Percentiles rank a stretch among this genome's conserved stretches.
phyloP scores from a whole-genome alignment of 2,329 filamentous ascomycete genomes.

The Aureobasidium melanogenum region DNA sequence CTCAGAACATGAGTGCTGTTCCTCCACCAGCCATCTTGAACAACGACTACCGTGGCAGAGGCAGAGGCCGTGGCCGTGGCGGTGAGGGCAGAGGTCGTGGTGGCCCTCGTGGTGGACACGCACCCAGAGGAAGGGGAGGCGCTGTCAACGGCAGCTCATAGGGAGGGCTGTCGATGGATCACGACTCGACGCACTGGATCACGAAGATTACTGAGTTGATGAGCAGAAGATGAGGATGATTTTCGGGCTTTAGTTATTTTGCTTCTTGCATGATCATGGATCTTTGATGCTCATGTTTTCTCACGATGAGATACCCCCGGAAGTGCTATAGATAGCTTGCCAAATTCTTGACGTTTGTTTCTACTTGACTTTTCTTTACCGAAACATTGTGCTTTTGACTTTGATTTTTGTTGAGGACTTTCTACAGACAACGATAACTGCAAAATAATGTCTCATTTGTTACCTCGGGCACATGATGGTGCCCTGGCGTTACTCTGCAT shows the following conservation, averaged over 20 bases:
- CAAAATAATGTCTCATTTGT: too few species aligned
- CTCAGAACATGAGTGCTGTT: slow-evolving; percentile 44
- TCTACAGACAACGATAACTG: too few species aligned
- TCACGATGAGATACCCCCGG: background rate
- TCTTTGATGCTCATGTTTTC: background rate
- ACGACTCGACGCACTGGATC: background rate
- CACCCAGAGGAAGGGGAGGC: slow-evolving; percentile 15
- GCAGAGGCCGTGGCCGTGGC: slow-evolving; percentile 19
- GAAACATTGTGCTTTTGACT: too few species aligned
- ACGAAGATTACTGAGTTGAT: background rate
- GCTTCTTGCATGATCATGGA: background rate
- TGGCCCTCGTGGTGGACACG: slow-evolving; percentile 5
- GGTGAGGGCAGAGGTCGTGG: slow-evolving; percentile 17
- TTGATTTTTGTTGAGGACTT: too few species aligned
- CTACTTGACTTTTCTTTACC: too few species aligned
- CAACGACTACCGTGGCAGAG: slow-evolving; percentile 32
- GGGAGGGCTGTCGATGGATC: too few species aligned
- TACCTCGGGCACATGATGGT: too few species aligned
- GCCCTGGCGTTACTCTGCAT: too few species aligned
- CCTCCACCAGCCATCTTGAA: slow-evolving; percentile 50
- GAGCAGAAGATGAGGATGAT: background rate
- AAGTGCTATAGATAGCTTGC: background rate
- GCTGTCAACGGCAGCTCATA: background rate
- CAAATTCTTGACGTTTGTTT: background rate
- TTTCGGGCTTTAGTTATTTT: background rate